Evolutionary conservation across 768 basidiomycete species (phyloP).

Genomic region (Leucosporidium scottii): DNA sequence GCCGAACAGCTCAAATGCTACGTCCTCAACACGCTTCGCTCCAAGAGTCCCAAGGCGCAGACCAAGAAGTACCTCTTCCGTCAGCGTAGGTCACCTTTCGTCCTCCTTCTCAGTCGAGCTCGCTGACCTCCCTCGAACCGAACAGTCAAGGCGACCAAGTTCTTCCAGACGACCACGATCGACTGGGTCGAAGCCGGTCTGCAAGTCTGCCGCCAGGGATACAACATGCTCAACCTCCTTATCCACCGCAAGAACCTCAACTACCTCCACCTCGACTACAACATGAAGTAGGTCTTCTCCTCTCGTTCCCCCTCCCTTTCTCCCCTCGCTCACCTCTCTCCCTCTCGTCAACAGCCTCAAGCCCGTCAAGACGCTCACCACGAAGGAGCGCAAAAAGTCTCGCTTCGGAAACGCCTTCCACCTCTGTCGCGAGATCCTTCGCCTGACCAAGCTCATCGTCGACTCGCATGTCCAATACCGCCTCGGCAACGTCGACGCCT

Average conservation of each 20-base stretch:
- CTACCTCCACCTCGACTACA: slow-evolving; percentile 94
- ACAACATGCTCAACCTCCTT: slow-evolving; percentile 97
- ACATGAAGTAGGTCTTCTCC: slow-evolving; percentile 59
- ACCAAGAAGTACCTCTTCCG: slow-evolving; percentile 96
- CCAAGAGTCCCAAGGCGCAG: slow-evolving; percentile 88
- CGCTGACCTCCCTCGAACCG: not conserved
- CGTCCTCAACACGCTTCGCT: slow-evolving; percentile 88
- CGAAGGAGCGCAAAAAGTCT: slow-evolving; percentile 99
- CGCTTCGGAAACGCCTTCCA: slow-evolving; percentile 99
- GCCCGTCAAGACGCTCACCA: slow-evolving; percentile 86
- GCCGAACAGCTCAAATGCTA: slow-evolving; percentile 59
- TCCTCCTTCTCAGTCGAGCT: not conserved
- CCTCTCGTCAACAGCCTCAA: slow-evolving; percentile 88
- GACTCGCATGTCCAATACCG: slow-evolving; percentile 99
- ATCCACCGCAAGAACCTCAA: slow-evolving; percentile 84
- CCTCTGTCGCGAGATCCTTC: slow-evolving; percentile 92
- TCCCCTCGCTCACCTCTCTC: slow-evolving; percentile 53
- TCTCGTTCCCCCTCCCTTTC: slow-evolving; percentile 42
- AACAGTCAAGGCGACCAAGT: slow-evolving; percentile 82
- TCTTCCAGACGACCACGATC: slow-evolving; percentile 95
- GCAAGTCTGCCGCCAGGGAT: slow-evolving; percentile 97
- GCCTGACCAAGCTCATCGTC: slow-evolving; percentile 95
- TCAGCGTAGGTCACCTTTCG: slow-evolving; percentile 48
- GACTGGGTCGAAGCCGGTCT: slow-evolving; percentile 99
- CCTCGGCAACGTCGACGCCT: slow-evolving; percentile 95